Evolutionary conservation across 192 early-diverging fungal genomes (phyloP).

Genomic region (Entomortierella parvispora): DNA sequence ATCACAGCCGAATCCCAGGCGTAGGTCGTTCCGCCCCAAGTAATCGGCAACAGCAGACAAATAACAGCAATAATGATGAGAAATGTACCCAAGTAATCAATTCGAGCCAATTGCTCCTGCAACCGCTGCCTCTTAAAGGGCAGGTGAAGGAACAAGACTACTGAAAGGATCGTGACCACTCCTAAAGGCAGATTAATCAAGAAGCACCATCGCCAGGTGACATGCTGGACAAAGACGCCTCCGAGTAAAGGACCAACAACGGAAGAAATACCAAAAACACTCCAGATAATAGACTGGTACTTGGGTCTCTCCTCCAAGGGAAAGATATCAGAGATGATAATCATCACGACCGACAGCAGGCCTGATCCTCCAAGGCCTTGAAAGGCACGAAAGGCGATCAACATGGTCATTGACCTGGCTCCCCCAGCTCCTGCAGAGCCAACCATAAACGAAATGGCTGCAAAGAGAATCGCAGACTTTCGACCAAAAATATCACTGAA

Average conservation of each 20-base stretch:
- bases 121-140: constrained; percentile 62
- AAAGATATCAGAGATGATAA: constrained; percentile 90
- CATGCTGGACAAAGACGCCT: constrained; percentile 80
- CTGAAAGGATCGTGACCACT: constrained; percentile 65
- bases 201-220: constrained; percentile 81
- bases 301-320: constrained; percentile 86
- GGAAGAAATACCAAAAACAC: constrained; percentile 81
- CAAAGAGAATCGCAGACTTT: constrained; percentile 78
- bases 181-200: constrained; percentile 91
- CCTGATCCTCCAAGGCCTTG: constrained; percentile 87
- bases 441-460: constrained; percentile 79
- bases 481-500: constrained; percentile 90
- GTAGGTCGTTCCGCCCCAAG: constrained; percentile 77
- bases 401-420: constrained; percentile 66
- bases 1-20: constrained; percentile 72
- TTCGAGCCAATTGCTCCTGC: constrained; percentile 67
- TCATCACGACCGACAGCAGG: constrained; percentile 76
- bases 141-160: constrained; percentile 68
- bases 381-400: constrained; percentile 83
- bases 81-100: constrained; percentile 74
- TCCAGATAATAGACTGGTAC: constrained; percentile 85
- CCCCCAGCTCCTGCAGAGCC: constrained; percentile 88
- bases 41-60: constrained; percentile 75
- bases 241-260: constrained; percentile 88
- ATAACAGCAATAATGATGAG: constrained; percentile 61